phyloP scores from a whole-genome alignment of 352 stramenopile species.

The Elongisporangium senticosum region DNA sequence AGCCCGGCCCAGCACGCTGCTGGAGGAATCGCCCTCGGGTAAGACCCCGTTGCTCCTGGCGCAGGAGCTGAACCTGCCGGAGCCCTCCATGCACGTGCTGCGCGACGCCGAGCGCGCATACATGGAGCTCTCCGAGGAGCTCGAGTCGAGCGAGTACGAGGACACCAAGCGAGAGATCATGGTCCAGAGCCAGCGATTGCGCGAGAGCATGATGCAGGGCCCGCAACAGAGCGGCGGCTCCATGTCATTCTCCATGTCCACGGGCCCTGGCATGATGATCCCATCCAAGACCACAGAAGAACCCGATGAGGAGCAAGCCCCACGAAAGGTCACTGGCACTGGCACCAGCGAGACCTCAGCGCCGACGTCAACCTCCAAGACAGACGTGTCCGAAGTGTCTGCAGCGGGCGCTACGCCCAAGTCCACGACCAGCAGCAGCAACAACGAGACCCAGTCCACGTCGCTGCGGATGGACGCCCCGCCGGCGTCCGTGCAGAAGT shows the following conservation, averaged over 20 bases:
- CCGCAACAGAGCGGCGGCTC: slow-evolving; percentile 5
- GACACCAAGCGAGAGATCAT: slow-evolving; percentile 70
- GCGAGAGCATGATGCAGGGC: slow-evolving; percentile 65
- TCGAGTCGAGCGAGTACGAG: slow-evolving; percentile 61
- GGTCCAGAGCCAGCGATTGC: slow-evolving; percentile 68
- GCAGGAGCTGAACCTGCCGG: slow-evolving; percentile 42
- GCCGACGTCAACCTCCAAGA: neutral
- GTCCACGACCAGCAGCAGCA: neutral
- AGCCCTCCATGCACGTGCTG: slow-evolving; percentile 51
- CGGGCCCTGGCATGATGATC: neutral
- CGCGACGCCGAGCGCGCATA: slow-evolving; percentile 67
- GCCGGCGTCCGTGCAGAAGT: neutral
- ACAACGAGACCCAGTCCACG: neutral
- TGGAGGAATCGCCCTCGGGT: slow-evolving; percentile 64
- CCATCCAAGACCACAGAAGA: neutral
- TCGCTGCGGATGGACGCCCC: neutral
- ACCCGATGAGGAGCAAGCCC: neutral
- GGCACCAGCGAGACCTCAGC: neutral
- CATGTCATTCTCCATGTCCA: slow-evolving; percentile 2
- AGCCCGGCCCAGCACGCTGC: slow-evolving; percentile 54
- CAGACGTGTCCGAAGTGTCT: neutral
- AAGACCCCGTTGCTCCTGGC: slow-evolving; percentile 69
- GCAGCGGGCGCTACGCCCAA: neutral
- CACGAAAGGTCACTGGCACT: neutral
- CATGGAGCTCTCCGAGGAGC: slow-evolving; percentile 48